Evolutionary conservation across 1,139 yeast genomes (phyloP).

Genomic region (Yamadazyma diospyri): DNA sequence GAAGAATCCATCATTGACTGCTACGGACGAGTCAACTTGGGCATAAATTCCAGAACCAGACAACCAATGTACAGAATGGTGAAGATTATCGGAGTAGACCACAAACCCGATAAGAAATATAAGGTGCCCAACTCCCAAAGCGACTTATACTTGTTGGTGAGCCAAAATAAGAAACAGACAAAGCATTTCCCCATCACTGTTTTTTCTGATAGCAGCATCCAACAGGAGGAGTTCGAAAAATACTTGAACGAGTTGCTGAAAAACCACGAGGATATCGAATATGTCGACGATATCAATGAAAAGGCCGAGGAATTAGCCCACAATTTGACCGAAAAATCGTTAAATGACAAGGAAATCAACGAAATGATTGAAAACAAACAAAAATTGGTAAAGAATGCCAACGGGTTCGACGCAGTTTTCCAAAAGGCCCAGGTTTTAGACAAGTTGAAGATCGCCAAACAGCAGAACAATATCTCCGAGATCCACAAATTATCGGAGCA

Average conservation of each 20-base stretch:
- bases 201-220: constrained; percentile 73
- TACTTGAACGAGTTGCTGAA: constrained; percentile 61
- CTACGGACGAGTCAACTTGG: constrained; percentile 79
- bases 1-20: constrained; percentile 66
- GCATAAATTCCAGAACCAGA: constrained; percentile 59
- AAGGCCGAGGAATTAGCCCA: constrained; percentile 57
- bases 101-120: constrained; percentile 54
- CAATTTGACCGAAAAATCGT: constrained; percentile 57
- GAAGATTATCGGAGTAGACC: constrained; percentile 62
- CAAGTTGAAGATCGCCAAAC: constrained; percentile 72
- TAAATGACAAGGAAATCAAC: constrained; percentile 76
- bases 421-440: constrained; percentile 72
- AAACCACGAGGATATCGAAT: constrained; percentile 59
- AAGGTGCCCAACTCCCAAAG: constrained; percentile 51
- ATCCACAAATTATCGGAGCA: constrained; percentile 50
- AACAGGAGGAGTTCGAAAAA: constrained; percentile 66
- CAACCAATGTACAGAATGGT: constrained; percentile 80
- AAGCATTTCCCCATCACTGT: constrained; percentile 72
- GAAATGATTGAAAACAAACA: constrained; percentile 70
- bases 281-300: constrained; percentile 60
- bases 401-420: constrained; percentile 69
- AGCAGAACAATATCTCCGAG: constrained; percentile 52
- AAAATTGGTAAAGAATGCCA: constrained; percentile 47
- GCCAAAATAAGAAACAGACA: constrained; percentile 64
- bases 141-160: constrained; percentile 60